Percentiles rank a stretch among this genome's conserved stretches.
These are phyloP conservation scores for Cystoderma amianthinum DNA, from an alignment of 768 basidiomycete genomes.

Conservation along the genomic window DNA sequence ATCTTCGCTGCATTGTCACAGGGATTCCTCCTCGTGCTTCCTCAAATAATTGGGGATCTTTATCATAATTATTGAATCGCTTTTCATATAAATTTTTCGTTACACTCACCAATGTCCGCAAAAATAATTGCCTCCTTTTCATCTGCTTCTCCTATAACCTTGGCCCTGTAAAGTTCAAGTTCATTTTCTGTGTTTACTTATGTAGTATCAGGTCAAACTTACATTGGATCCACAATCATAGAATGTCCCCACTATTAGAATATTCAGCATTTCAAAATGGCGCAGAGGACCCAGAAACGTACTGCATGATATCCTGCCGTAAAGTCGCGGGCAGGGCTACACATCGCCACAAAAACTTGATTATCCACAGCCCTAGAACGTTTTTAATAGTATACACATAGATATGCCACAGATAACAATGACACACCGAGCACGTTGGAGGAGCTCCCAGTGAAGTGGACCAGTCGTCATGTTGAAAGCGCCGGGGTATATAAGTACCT, in stretches of 20 bases:
- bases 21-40: slow-evolving; percentile 80
- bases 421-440: slow-evolving; percentile 74
- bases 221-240: slow-evolving; percentile 88
- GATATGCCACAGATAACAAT: not conserved
- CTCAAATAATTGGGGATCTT: slow-evolving; percentile 47
- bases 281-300: slow-evolving; percentile 8
- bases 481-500: slow-evolving; percentile 85
- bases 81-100: not conserved
- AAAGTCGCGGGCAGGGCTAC: slow-evolving; percentile 86
- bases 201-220: too few relatives aligned
- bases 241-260: slow-evolving; percentile 79
- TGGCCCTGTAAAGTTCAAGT: slow-evolving; percentile 44
- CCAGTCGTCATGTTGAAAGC: slow-evolving; percentile 97
- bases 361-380: slow-evolving; percentile 82
- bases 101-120: slow-evolving; percentile 68
- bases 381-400: not conserved
- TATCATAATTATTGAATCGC: not conserved
- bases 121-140: slow-evolving; percentile 78
- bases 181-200: too few relatives aligned
- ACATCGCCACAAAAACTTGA: slow-evolving; percentile 94
- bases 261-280: slow-evolving; percentile 2
- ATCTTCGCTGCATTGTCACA: slow-evolving; percentile 85
- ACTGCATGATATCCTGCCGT: slow-evolving; percentile 86
- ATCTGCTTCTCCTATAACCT: slow-evolving; percentile 63
- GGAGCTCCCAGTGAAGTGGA: slow-evolving; percentile 91